phyloP scores from a whole-genome alignment of 2,329 filamentous ascomycete genomes.

The Onygenales sp. region DNA sequence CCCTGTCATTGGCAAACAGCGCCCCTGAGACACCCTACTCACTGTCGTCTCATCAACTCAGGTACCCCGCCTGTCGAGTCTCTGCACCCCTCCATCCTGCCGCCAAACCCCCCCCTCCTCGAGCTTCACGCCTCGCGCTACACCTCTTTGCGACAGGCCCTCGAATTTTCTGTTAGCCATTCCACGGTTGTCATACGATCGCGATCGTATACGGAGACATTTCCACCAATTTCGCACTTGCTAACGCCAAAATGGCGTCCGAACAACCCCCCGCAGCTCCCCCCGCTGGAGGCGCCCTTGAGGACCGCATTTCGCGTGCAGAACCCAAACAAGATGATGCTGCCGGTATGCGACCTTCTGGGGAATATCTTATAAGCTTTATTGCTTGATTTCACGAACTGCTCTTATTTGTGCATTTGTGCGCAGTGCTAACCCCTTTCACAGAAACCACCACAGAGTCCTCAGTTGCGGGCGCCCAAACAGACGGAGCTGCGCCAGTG shows the following conservation, averaged over 20 bases:
- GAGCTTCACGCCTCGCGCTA: background rate
- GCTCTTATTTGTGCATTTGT: slow-evolving; percentile 2
- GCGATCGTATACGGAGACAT: background rate
- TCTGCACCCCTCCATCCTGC: background rate
- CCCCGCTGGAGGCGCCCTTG: slow-evolving; percentile 32
- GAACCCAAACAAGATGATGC: slow-evolving; percentile 15
- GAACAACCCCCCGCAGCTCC: slow-evolving; percentile 19
- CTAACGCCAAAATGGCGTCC: slow-evolving; percentile 26
- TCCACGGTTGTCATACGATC: background rate
- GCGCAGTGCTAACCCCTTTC: slow-evolving; percentile 10
- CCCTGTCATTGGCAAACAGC: too few relatives aligned
- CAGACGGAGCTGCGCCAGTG: slow-evolving; percentile 30
- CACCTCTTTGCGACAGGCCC: background rate
- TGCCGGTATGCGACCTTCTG: background rate
- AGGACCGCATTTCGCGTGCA: slow-evolving; percentile 39
- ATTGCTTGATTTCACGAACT: background rate
- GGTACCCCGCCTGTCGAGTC: background rate
- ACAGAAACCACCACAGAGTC: slow-evolving; percentile 14
- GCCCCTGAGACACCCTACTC: too few relatives aligned
- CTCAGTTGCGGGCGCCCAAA: slow-evolving; percentile 20
- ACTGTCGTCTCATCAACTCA: too few relatives aligned
- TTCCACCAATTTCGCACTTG: background rate
- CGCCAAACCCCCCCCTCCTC: background rate
- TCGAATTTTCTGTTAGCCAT: background rate
- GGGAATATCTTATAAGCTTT: background rate